Percentiles rank a stretch among this genome's conserved stretches.
These are phyloP conservation scores for Saprolegnia parasitica DNA, from an alignment of 352 stramenopile species.

Conservation along the genomic window DNA sequence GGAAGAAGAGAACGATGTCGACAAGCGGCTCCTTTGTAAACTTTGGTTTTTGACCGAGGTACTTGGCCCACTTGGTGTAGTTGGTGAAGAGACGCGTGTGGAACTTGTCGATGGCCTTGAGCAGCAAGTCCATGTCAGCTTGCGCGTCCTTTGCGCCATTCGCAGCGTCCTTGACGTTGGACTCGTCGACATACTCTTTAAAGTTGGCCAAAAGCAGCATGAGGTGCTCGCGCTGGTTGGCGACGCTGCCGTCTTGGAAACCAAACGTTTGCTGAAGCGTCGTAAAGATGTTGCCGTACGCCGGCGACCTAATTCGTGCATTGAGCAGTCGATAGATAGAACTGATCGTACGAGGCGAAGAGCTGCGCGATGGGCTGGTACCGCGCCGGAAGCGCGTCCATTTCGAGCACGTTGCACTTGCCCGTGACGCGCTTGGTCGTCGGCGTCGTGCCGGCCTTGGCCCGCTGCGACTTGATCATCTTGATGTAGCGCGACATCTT, in stretches of 20 bases:
- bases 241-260: conserved; percentile 77
- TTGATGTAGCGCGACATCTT: conserved; percentile 86
- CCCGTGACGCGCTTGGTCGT: conserved; percentile 30
- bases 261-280: conserved; percentile 88
- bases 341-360: conserved; percentile 25
- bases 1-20: conserved; percentile 77
- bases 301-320: too few species aligned
- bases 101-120: conserved; percentile 76
- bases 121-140: conserved; percentile 68
- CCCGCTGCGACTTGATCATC: conserved; percentile 78
- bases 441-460: conserved; percentile 51
- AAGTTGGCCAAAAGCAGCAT: conserved; percentile 43
- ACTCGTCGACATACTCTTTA: conserved; percentile 44
- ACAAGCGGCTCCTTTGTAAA: conserved; percentile 76
- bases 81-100: conserved; percentile 73
- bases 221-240: conserved; percentile 45
- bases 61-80: conserved; percentile 87
- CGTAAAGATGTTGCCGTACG: conserved; percentile 56
- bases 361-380: too few species aligned
- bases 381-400: too few species aligned
- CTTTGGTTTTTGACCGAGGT: conserved; percentile 69
- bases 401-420: conserved; percentile 44
- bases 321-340: too few species aligned
- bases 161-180: too few species aligned
- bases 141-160: too few species aligned